phyloP scores from a whole-genome alignment of 345 rosid species.

The Eucalyptus virginea region DNA sequence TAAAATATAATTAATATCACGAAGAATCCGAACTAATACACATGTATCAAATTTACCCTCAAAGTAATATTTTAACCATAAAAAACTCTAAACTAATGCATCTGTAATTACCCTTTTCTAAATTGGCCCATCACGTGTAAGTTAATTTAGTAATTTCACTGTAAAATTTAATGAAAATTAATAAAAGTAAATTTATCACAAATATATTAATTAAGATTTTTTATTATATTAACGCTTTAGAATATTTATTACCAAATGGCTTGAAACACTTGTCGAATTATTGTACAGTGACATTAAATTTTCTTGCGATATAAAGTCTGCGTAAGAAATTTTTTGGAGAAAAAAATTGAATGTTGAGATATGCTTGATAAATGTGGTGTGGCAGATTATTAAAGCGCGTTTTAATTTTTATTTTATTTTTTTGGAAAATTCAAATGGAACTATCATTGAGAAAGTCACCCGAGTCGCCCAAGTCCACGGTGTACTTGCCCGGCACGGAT shows the following conservation, averaged over 20 bases:
- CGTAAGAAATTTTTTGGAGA: neutral
- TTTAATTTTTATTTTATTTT: accelerated
- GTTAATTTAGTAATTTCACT: no score
- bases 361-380: neutral
- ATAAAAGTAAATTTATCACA: accelerated
- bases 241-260: neutral
- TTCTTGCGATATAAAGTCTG: no score
- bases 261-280: no score
- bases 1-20: no score
- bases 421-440: neutral
- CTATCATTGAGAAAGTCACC: neutral
- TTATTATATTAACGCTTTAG: no score
- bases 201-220: neutral
- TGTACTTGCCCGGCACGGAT: neutral
- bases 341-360: neutral
- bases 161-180: no score
- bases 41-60: accelerated
- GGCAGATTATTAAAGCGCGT: neutral
- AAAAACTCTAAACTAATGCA: no score
- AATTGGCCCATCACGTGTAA: no score
- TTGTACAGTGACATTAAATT: neutral
- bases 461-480: neutral
- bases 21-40: accelerated
- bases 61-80: accelerated
- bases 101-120: no score